Evolutionary conservation across 2,329 filamentous ascomycete genomes (phyloP), one percentile per base, ranked within the genome.

Genomic region (Colletotrichum tamarilloi): DNA sequence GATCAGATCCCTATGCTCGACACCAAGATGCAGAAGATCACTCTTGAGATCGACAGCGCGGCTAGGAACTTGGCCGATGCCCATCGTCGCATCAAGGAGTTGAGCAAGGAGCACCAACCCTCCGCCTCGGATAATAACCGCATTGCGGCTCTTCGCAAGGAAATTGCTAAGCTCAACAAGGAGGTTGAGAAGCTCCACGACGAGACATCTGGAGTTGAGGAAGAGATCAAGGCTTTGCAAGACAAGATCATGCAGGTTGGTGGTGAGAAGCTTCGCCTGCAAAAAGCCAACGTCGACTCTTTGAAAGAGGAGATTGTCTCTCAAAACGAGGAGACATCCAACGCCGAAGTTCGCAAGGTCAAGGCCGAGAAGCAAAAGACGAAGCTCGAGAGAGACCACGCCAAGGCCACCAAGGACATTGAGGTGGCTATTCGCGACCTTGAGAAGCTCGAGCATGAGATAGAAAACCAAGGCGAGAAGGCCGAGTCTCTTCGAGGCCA

Each of bases 181-280:
- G 94, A 98, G 78, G 90, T 98, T 12, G 90, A 93, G 72, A 93
- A 93, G 78, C 88, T 99, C 11, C 94, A 92, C 74, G 87, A 90
- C 11, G 95, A 98, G 83, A 98, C 94, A n/a, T 91, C 94, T 1
- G 97, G 92, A 58, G 92, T 98, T 9, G 97, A 99, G 81, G 92
- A 92, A 30, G 97, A 98, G 82, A 98, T 99, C 83, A 96, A 97
- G 84, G 89, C 89, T 24, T 87, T 99, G 1, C 96, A 99, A 81
- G 93, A 97, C 87, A 97, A 95, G 87, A 99, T 99, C 79, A 98
- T 99, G 97, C 93, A 98, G 82, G 93, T 98, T 75, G 97, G 97
- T 79, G 97, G 97, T 83, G 95, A 98, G 79, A 95, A 94, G 83
- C 91, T 99, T 22, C 92, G 97, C 68, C 90, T 92, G 22, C 96